Base-by-base conservation (phyloP, 23 red algal species). In the Gracilaria vermiculophylla region DNA sequence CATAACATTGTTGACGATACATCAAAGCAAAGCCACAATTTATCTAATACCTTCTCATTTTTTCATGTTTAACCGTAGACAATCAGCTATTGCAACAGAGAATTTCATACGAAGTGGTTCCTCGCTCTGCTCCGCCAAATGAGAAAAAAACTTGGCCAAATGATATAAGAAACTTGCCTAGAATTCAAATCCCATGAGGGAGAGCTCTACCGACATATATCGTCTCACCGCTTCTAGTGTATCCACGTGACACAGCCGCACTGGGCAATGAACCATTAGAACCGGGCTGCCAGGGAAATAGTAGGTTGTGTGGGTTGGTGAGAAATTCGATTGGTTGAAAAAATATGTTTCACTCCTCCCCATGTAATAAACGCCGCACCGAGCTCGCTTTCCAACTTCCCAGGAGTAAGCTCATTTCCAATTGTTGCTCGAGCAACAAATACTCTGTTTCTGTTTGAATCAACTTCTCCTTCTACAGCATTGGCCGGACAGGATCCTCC, bases 361-460 rank as follows among this genome's bases (percentile, higher is more conserved):
- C 61, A 66, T 6, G 61, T 21, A 17, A 66, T 66, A 17, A 35
- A 66, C 3, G 61, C 61, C 25, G 3, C 21, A 66, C 21, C 3
- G 34, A 39, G 29, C 61, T 66, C 61, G 25, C 61, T 66, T 13
- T 34, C 61, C 61, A 66, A 34, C 61, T 66, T 66, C 16, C 61
- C 61, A 66, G 61, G 61, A 32, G 61, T 66, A 39, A 66, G 61
- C 35, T 66, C 61, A 36, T 39, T 17, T 33, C 61, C 61, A 66
- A 66, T 66, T 14, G 27, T 39, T 21, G 61, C 61, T 13, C 61
- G 61, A 66, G 25, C 61, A 17, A 66, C 61, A 39, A 66, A 66
- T 33, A 66, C 61, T 29, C 16, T 66, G 24, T 66, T 66, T 34
- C 61, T 29, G 61, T 66, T 66, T 4, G 13, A 34, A 16, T 66